These are phyloP conservation scores for Curvularia sp. DNA, from an alignment of 2,329 filamentous ascomycete genomes.

Conservation along the genomic window DNA sequence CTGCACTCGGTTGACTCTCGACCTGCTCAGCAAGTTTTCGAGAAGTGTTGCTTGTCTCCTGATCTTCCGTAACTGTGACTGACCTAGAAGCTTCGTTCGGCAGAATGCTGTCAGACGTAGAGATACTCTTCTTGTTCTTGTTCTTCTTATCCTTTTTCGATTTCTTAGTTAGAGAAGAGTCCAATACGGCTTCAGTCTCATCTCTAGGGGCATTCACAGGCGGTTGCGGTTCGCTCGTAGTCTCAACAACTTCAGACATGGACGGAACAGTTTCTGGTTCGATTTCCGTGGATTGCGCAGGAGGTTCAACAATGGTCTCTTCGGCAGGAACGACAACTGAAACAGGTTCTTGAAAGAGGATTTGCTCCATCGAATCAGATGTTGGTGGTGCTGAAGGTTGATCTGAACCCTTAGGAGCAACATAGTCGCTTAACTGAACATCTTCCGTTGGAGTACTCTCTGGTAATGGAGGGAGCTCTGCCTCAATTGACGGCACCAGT, in stretches of 20 bases:
- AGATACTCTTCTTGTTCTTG: constrained; percentile 35
- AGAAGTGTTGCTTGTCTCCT: constrained; percentile 4
- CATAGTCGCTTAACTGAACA: background rate
- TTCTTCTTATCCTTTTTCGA: constrained; percentile 41
- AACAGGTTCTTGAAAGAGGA: background rate
- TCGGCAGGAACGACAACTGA: constrained; percentile 1
- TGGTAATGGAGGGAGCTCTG: constrained; percentile 2
- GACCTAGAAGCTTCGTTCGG: constrained; percentile 14
- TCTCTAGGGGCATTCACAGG: constrained; percentile 13
- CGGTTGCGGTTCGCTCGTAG: constrained; percentile 10
- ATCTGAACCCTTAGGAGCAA: background rate
- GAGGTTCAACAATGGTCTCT: constrained; percentile 1
- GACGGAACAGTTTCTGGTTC: constrained; percentile 4
- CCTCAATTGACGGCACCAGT: background rate
- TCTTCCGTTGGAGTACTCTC: background rate
- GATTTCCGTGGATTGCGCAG: constrained; percentile 6
- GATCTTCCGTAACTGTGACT: constrained; percentile 2
- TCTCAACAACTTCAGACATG: constrained; percentile 4
- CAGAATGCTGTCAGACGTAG: constrained; percentile 22
- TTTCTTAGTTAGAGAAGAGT: constrained; percentile 26
- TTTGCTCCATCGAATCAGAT: background rate
- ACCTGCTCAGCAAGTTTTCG: background rate
- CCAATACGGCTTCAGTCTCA: constrained; percentile 25
- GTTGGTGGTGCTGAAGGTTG: background rate
- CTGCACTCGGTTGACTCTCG: constrained; percentile 6